Base-by-base conservation (phyloP, 2,329 filamentous ascomycete genomes). In the Pseudogymnoascus sp. region DNA sequence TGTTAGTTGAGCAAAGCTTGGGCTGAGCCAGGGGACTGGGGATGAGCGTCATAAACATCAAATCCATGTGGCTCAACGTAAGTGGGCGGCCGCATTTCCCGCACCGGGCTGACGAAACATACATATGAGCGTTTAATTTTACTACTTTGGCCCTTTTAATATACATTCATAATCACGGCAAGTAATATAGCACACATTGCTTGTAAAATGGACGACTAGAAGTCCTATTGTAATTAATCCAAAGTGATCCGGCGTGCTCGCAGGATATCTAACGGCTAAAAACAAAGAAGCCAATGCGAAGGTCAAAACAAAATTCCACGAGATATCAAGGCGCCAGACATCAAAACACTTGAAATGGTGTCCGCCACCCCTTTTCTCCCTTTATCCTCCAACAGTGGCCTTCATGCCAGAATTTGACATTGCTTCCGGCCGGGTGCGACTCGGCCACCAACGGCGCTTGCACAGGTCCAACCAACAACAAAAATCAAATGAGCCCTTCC, bases 401-500 rank as follows among this genome's bases (percentile, higher is more conserved):
- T 2, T 48, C 21, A 48, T 41, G 15, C 6, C 35, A 10, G 9
- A 3, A 39, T 5, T 7, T 39, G 12, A 10, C 39, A 28, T 26
- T 3, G 26, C 45, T 26, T 26, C 45, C 13, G n/a, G 23, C 45
- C 9, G 15, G 18, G 9, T 30, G 2, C 5, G 2, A 30, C 2
- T 10, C n/a, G 26, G 9, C 45, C 23, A 13, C 23, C 45, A 30
- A 30, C 45, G 15, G 45, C 45, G 45, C 45, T 52, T 52, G 5
- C n/a, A 26, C 21, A 12, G 9, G 39, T 30, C 35, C 57, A 58
- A 33, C 35, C 35, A 41, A 58, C 57, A 41, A 38, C 35, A 30
- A 26, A 35, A 59, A 38, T 59, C 41, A 23, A 28, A 62, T 41
- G 56, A 65, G 63, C 63, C 67, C 77, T 79, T 80, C 81, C 82